Evolutionary conservation across 208 protist species (phyloP), one percentile per base, ranked within the genome.

Genomic region (Lotmaria passim): DNA sequence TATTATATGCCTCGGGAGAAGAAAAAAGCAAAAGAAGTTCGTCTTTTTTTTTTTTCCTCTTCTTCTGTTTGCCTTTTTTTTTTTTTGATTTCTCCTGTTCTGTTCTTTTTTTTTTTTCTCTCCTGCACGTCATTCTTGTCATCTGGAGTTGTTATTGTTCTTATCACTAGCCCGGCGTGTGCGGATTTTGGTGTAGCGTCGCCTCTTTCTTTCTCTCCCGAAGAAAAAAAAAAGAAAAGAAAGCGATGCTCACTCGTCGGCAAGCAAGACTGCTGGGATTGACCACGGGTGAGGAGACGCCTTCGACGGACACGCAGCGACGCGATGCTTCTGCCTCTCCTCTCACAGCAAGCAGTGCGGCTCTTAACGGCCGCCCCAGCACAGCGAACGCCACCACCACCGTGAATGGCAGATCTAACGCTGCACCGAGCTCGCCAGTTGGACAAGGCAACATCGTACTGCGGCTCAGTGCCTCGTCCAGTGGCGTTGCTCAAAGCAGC

Each of bases 181-280:
- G n/a, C n/a, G n/a, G n/a, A n/a, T n/a, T n/a, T n/a, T n/a, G n/a
- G n/a, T n/a, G n/a, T n/a, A n/a, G n/a, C n/a, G n/a, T n/a, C n/a
- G n/a, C n/a, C n/a, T n/a, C n/a, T n/a, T n/a, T n/a, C n/a, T n/a
- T n/a, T n/a, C n/a, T n/a, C n/a, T n/a, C n/a, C n/a, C n/a, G n/a
- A n/a, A n/a, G n/a, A n/a, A n/a, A n/a, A n/a, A n/a, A n/a, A n/a
- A n/a, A n/a, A n/a, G n/a, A n/a, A n/a, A n/a, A n/a, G n/a, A 62
- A 24, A 19, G 19, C 46, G 21, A 64, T 75, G 70, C 61, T 75
- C 14, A 75, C 70, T 6, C 70, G 70, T 30, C 61, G 70, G 15
- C 70, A 75, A 30, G 70, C 70, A 39, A 60, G 70, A 15, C 44
- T 75, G 33, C 52, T 75, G 12, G 70, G 61, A 23, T 28, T 75